Evolutionary conservation across 116 monocot species (phyloP).

Genomic region (Iris pallida): DNA sequence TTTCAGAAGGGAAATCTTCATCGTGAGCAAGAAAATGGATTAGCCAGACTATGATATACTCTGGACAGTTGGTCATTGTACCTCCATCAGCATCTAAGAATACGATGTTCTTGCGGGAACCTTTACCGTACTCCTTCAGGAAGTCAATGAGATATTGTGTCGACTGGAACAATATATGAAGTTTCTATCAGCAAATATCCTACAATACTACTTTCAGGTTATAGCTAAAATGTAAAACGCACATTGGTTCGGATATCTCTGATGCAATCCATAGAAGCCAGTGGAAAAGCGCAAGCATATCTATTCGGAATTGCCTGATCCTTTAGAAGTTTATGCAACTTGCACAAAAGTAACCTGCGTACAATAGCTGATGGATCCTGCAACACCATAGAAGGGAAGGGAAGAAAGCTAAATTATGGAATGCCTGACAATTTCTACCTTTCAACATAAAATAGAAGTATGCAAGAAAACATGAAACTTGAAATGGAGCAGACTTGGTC

Average conservation of each 20-base stretch:
- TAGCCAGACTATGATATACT: no score
- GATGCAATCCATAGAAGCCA: slow-evolving; percentile 41
- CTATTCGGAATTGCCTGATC: slow-evolving; percentile 46
- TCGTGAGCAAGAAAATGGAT: no score
- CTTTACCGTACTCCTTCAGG: slow-evolving; percentile 30
- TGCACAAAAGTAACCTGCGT: slow-evolving; percentile 47
- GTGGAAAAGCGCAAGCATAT: no score
- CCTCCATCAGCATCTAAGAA: slow-evolving; percentile 18
- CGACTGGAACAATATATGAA: slow-evolving; percentile 36
- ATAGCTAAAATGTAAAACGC: slow-evolving; percentile 13
- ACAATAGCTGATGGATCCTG: slow-evolving; percentile 66
- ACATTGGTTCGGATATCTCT: slow-evolving; percentile 61
- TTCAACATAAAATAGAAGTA: no score
- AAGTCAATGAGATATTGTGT: slow-evolving; percentile 48
- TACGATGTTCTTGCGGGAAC: slow-evolving; percentile 15
- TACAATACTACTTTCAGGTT: neutral
- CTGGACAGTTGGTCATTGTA: slow-evolving; percentile 48
- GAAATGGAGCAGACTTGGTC: no score
- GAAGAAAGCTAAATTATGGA: no score
- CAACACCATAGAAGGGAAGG: no score
- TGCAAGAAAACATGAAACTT: no score
- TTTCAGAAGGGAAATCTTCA: no score
- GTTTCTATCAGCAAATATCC: slow-evolving; percentile 4
- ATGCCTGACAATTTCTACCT: no score
- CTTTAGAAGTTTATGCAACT: slow-evolving; percentile 55